Percentiles rank a stretch among this genome's conserved stretches.
These are phyloP conservation scores for Balansia obtecta DNA, from an alignment of 2,329 filamentous ascomycete genomes.

Conservation along the genomic window DNA sequence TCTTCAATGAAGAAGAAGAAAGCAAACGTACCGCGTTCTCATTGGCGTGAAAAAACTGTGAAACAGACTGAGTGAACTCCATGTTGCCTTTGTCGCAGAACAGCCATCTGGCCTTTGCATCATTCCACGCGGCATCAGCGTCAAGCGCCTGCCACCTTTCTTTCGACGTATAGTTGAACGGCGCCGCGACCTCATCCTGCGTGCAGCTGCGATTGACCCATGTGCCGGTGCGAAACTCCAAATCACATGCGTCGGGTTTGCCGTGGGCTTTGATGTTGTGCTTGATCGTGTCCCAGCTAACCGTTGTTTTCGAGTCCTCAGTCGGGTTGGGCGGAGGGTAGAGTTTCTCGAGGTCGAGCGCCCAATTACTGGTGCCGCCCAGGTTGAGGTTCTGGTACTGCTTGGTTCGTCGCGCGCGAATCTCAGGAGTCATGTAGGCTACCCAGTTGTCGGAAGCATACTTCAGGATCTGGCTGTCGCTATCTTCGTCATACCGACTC, in stretches of 20 bases:
- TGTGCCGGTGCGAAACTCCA: neutral
- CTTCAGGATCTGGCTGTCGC: neutral
- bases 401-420: neutral
- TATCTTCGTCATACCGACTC: neutral
- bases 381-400: constrained; percentile 1
- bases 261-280: neutral
- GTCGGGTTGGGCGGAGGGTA: neutral
- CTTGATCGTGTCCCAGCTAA: neutral
- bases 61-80: neutral
- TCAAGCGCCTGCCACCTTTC: neutral
- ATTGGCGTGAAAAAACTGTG: neutral
- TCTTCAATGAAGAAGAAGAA: neutral
- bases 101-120: constrained; percentile 1
- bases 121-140: neutral
- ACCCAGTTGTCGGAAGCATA: too few species aligned
- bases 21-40: neutral
- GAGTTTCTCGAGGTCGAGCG: constrained; percentile 1
- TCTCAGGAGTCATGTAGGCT: neutral
- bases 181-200: neutral
- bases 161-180: neutral
- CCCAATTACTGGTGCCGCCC: constrained; percentile 3
- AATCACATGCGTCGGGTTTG: neutral
- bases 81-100: neutral
- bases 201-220: neutral
- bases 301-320: neutral